These are phyloP conservation scores for Kwoniella europaea DNA, from an alignment of 768 basidiomycete species.

Conservation along the genomic window DNA sequence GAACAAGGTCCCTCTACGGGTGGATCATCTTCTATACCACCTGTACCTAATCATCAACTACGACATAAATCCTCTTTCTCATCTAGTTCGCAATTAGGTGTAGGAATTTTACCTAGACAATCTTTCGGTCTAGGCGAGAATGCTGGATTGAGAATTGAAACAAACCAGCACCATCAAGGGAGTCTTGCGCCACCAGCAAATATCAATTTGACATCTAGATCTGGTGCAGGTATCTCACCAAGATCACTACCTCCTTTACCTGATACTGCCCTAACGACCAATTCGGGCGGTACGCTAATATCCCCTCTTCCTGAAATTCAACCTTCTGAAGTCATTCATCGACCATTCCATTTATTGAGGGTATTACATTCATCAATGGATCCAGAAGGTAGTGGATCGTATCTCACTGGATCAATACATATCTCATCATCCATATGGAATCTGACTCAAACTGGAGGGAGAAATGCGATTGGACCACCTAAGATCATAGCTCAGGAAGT, in stretches of 20 bases:
- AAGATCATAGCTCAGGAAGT: slow-evolving; percentile 47
- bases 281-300: slow-evolving; percentile 23
- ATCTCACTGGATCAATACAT: slow-evolving; percentile 45
- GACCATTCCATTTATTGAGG: slow-evolving; percentile 50
- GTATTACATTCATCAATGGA: slow-evolving; percentile 43
- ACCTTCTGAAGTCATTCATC: slow-evolving; percentile 35
- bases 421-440: slow-evolving; percentile 47
- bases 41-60: slow-evolving; percentile 14
- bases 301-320: slow-evolving; percentile 51
- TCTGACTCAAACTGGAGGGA: slow-evolving; percentile 4
- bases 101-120: slow-evolving; percentile 5
- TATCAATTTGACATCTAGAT: slow-evolving; percentile 3
- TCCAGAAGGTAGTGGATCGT: slow-evolving; percentile 33
- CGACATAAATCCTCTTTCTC: slow-evolving; percentile 27
- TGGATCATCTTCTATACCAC: slow-evolving; percentile 12
- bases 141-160: slow-evolving; percentile 15
- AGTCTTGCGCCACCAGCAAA: slow-evolving; percentile 24
- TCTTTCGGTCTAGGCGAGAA: not conserved
- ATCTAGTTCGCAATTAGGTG: slow-evolving; percentile 16
- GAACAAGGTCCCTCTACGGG: slow-evolving; percentile 7
- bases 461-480: slow-evolving; percentile 17
- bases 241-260: slow-evolving; percentile 30
- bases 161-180: not conserved
- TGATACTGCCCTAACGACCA: slow-evolving; percentile 10
- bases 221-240: slow-evolving; percentile 6